These are phyloP conservation scores for Fusarium chuoi DNA, from an alignment of 2,329 filamentous ascomycete genomes.

Conservation along the genomic window DNA sequence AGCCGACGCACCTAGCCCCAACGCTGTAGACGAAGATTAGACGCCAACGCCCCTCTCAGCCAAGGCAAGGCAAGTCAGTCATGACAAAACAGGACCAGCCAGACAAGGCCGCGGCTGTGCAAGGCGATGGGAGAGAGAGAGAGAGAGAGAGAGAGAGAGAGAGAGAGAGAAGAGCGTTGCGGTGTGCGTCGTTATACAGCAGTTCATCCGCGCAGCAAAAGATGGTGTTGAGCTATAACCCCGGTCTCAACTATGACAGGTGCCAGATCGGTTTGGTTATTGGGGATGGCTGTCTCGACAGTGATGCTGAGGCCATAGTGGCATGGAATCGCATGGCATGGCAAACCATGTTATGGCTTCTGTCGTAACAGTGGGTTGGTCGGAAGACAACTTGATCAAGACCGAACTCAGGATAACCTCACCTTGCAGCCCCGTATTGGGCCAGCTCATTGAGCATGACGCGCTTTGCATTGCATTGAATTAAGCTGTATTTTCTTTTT, in stretches of 20 bases:
- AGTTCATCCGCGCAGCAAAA: constrained; percentile 26
- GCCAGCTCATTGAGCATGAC: constrained; percentile 33
- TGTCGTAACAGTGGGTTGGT: constrained; percentile 12
- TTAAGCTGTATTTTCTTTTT: constrained; percentile 25
- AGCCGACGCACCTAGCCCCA: constrained; percentile 20
- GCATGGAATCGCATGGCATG: constrained; percentile 16
- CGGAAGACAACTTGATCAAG: constrained; percentile 15
- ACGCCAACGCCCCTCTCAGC: constrained; percentile 36
- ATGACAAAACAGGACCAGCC: constrained; percentile 10
- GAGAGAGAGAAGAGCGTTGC: constrained; percentile 34
- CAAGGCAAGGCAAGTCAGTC: constrained; percentile 22
- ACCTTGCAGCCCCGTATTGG: constrained; percentile 12
- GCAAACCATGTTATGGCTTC: constrained; percentile 12
- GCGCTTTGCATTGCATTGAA: constrained; percentile 20
- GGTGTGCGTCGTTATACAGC: constrained; percentile 34
- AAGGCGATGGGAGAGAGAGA: constrained; percentile 32
- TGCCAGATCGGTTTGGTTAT: constrained; percentile 33
- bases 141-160: too few species aligned
- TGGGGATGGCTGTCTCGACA: constrained; percentile 13
- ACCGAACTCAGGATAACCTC: constrained; percentile 30
- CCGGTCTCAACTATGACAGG: constrained; percentile 34
- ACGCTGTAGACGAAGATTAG: constrained; percentile 27
- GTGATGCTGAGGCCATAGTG: constrained; percentile 36
- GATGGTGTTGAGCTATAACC: constrained; percentile 11
- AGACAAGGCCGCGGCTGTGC: constrained; percentile 36